Conservation (phyloP, 2,329 filamentous ascomycete species). For the Cercospora zeae-maydis region DNA sequence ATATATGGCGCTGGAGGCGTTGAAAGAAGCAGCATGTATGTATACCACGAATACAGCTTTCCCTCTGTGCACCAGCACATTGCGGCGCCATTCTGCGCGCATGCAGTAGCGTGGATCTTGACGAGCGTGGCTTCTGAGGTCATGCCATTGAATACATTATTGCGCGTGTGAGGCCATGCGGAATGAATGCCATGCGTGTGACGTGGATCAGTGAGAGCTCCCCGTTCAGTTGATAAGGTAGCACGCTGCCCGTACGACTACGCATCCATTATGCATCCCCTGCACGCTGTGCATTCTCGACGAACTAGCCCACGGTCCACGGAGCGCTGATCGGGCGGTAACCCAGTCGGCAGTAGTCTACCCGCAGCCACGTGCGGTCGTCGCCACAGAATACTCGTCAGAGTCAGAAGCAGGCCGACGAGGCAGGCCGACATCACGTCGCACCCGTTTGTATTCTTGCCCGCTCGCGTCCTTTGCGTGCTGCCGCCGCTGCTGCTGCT, state of each 20-base stretch:
- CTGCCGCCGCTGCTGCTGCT: background rate
- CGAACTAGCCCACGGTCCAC: background rate
- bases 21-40: slow-evolving; percentile 17
- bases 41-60: slow-evolving; percentile 18
- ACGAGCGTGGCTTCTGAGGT: background rate
- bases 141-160: background rate
- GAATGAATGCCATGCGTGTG: background rate
- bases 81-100: background rate
- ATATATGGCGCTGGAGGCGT: slow-evolving; percentile 23
- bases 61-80: background rate
- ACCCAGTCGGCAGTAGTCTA: background rate
- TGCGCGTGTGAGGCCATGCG: background rate
- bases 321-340: background rate
- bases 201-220: background rate
- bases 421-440: background rate
- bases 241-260: too few relatives aligned
- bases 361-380: background rate
- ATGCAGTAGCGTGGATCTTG: background rate
- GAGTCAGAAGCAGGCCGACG: background rate
- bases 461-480: background rate
- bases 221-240: background rate
- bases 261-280: background rate
- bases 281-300: background rate
- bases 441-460: background rate
- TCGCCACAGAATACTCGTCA: background rate